A percentile compares a stretch with the other conserved stretches of the same genome.
Evolutionary conservation across 257 asterid species (phyloP).

Genomic region (Solanum tacnaense): DNA sequence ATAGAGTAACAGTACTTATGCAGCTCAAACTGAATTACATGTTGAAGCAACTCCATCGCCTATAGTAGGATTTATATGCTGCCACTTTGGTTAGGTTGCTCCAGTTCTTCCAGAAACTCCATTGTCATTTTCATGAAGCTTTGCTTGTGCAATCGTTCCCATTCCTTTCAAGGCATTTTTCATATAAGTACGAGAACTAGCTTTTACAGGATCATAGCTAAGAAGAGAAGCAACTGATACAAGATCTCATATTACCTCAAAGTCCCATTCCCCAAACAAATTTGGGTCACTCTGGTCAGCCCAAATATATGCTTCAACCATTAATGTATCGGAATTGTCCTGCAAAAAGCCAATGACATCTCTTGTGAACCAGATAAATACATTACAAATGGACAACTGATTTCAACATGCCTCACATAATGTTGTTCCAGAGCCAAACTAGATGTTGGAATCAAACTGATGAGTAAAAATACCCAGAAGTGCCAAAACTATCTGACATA

Average conservation of each 20-base stretch:
- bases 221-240: background rate
- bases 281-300: conserved; percentile 50
- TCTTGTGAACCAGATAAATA: background rate
- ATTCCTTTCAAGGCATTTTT: conserved; percentile 32
- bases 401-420: background rate
- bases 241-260: conserved; percentile 34
- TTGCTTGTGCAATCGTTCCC: conserved; percentile 55
- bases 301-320: conserved; percentile 55
- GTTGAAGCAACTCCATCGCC: background rate
- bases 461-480: background rate
- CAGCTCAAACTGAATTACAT: background rate
- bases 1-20: background rate
- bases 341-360: conserved; percentile 17
- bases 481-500: background rate
- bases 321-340: conserved; percentile 51
- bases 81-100: conserved; percentile 39
- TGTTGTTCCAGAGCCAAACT: background rate
- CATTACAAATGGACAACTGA: background rate
- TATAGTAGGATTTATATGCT: conserved; percentile 30
- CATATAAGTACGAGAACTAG: background rate
- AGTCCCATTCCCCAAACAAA: conserved; percentile 64
- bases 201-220: background rate
- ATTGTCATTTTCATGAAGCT: conserved; percentile 52
- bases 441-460: background rate
- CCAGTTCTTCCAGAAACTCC: conserved; percentile 44